These are phyloP conservation scores for Trypanosoma vivax DNA, from an alignment of 208 protist genomes.

Conservation along the genomic window DNA sequence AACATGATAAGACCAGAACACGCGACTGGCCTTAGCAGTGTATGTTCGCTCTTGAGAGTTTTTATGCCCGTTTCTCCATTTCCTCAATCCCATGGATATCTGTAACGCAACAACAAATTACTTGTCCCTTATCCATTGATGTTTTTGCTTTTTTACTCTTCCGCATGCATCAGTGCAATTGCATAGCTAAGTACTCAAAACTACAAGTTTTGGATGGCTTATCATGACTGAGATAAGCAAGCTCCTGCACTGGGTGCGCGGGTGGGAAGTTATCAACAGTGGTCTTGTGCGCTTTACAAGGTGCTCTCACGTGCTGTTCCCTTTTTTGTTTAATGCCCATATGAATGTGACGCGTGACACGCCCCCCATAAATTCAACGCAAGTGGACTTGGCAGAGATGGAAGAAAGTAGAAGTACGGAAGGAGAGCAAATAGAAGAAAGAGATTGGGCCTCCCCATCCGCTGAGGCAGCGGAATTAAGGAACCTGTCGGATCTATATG, in stretches of 20 bases:
- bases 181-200: too few species aligned
- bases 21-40: too few species aligned
- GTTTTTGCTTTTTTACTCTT: too few species aligned
- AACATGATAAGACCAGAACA: too few species aligned
- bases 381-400: background rate
- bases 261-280: constrained; percentile 14
- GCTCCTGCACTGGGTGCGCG: constrained; percentile 10
- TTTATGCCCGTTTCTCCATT: too few species aligned
- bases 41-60: too few species aligned
- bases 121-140: too few species aligned
- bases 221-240: constrained; percentile 6
- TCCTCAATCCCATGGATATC: too few species aligned
- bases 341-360: background rate
- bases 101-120: too few species aligned
- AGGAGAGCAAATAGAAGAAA: background rate
- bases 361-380: background rate
- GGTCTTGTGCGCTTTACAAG: constrained; percentile 10
- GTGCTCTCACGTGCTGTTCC: constrained; percentile 6
- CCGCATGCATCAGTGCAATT: too few species aligned
- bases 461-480: constrained; percentile 5
- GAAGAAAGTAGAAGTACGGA: background rate
- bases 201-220: too few species aligned
- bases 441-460: background rate
- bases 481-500: constrained; percentile 13
- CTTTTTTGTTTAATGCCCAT: constrained; percentile 1